Base-by-base conservation (phyloP, 2,329 filamentous ascomycete species). In the Exophiala oligosperma region DNA sequence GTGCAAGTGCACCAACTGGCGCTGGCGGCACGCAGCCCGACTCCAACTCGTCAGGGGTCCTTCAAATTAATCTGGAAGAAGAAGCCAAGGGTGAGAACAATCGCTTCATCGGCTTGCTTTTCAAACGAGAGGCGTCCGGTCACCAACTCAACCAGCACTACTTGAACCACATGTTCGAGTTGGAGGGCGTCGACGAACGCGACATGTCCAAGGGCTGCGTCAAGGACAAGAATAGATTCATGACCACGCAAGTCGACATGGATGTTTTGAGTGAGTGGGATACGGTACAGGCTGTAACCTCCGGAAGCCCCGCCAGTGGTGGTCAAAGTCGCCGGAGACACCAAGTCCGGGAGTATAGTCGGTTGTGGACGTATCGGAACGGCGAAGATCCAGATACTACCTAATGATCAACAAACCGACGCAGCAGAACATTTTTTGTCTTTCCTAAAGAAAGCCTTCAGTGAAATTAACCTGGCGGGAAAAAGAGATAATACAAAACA, bases 21-120 rank as follows among this genome's bases (percentile, higher is more conserved):
- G 17, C 17, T 17, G 17, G 17, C 17, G 17, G 17, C 17, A 17
- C 17, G 17, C 17, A 17, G 17, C 17, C 17, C 43, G 8, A 43
- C 44, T 23, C 14, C 24, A 14, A 7, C 29, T 26, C 12, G 11
- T n/a, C 17, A 38, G 17, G 17, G 17, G 17, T 17, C 17, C 17
- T 28, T 7, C 26, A 47, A 21, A 44, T 51, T 28, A 17, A 58
- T 26, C 44, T 29, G 26, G 23, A 4, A 28, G 21, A 11, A 11
- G 21, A 72, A 74, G 46, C 54, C 37, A 40, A 24, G 70, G 17
- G 17, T 17, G 17, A 17, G 17, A 17, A 17, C 17, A 81, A 79
- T 59, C 72, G 76, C 12, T 83, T 78, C 62, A 72, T 77, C 57
- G 81, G 81, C 0, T 74, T 74, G 9, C 67, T 83, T 0, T 82